Evolutionary conservation across 73 alveolate genomes (phyloP).

Genomic region (Paramecium sonneborni): DNA sequence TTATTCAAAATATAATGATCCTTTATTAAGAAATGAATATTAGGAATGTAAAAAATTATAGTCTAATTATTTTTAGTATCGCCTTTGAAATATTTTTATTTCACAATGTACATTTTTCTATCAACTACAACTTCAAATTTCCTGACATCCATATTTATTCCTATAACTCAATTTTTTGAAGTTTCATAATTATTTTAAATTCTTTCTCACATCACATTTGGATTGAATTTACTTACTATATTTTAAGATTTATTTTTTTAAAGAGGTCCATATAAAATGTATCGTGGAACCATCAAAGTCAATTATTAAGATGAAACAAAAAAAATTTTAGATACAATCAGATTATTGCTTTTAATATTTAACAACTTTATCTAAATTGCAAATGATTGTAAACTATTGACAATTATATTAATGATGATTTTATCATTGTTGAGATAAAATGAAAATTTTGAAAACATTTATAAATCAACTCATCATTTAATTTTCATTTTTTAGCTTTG

Average conservation of each 20-base stretch:
- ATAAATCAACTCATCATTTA: background rate
- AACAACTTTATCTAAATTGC: background rate
- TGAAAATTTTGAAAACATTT: background rate
- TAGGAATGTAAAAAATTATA: background rate
- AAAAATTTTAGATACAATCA: background rate
- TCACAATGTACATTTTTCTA: background rate
- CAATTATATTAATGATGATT: background rate
- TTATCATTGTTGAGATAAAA: background rate
- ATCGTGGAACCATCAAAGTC: background rate
- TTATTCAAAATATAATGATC: conserved; percentile 21
- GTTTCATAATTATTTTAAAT: background rate
- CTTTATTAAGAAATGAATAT: background rate
- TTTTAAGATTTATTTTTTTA: background rate
- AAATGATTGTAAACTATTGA: background rate
- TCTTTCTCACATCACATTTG: background rate
- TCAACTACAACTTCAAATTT: background rate
- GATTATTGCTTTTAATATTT: background rate
- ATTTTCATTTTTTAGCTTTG: background rate
- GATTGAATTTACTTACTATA: background rate
- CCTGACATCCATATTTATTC: background rate
- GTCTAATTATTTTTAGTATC: background rate
- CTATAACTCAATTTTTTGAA: background rate
- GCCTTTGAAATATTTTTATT: background rate
- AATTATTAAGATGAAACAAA: background rate
- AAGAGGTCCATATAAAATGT: conserved; percentile 36